phyloP scores from a whole-genome alignment of 2,329 filamentous ascomycete genomes.

The Nothopassalora personata region DNA sequence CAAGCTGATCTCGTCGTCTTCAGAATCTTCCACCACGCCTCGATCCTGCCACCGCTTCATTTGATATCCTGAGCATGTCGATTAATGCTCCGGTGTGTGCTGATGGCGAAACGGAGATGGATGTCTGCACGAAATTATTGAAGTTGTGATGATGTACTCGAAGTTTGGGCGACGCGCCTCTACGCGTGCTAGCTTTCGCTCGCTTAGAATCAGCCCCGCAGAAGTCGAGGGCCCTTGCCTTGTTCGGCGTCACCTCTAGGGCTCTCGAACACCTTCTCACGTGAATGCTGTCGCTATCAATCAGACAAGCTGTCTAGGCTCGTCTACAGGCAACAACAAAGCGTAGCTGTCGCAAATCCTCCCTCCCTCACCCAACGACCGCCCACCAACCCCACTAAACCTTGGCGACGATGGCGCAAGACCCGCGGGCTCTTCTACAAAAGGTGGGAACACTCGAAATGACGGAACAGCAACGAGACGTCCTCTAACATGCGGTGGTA shows the following conservation, averaged over 20 bases:
- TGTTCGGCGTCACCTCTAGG: neutral
- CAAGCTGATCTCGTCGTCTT: slow-evolving; percentile 41
- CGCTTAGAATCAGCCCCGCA: neutral
- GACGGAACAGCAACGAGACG: slow-evolving; percentile 14
- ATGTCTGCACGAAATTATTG: neutral
- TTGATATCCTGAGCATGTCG: slow-evolving; percentile 24
- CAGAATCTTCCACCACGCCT: slow-evolving; percentile 48
- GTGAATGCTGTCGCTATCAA: neutral
- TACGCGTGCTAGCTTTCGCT: neutral
- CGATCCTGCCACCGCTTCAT: slow-evolving; percentile 48
- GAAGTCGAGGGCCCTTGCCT: neutral
- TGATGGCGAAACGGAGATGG: neutral
- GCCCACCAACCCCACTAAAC: neutral
- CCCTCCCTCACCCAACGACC: neutral
- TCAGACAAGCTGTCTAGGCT: neutral
- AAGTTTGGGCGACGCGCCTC: neutral
- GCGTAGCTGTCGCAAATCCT: neutral
- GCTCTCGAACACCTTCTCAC: neutral
- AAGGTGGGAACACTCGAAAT: slow-evolving; percentile 50
- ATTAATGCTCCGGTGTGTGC: neutral
- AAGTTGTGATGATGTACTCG: neutral
- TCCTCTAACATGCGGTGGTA: slow-evolving; percentile 4
- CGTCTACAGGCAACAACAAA: neutral
- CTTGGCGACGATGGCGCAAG: slow-evolving; percentile 58
- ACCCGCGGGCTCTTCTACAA: slow-evolving; percentile 71